Base-by-base conservation (phyloP, 495 filamentous ascomycete genomes). In the Penicillium desertorum region DNA sequence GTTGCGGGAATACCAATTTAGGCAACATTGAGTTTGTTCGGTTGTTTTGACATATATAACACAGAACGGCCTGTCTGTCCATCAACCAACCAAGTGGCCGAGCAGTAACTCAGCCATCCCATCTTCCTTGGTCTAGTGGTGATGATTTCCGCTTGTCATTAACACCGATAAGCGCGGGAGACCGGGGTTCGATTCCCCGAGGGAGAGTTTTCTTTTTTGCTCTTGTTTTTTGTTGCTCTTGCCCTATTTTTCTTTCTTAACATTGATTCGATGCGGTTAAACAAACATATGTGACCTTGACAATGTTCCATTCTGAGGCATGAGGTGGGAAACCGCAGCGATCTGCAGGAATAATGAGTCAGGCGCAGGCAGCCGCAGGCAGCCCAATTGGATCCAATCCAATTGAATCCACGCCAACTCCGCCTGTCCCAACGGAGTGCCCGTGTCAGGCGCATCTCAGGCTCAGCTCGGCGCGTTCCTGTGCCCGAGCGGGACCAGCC, bases 151-250 rank as follows among this genome's bases (percentile, higher is more conserved):
- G 74, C 75, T 78, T 79, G 75, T 78, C 76, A 75, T 65, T 60
- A 61, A 60, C 8, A 62, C 59, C 51, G 64, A 61, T 64, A 66
- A 66, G 66, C 62, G 62, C 62, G 65, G 57, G 75, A 79, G 76
- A 78, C 76, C 76, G 71, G 74, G 74, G 76, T 79, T 78, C 76
- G 76, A 79, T 79, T 79, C 76, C 76, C 76, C 71, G 76, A 71
- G 64, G 66, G 71, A 73, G 71, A 75, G 72, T 70, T 67, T 49
- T 56, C 36, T 46, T 60, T 60, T 61, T 59, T 51, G 25, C 23
- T 0, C 23, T 16, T n/a, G n/a, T 49, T 29, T 22, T 48, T 47
- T 32, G 11, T 29, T 29, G 27, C 6, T 0, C 9, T 4, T 4
- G 1, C 11, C 1, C 12, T 12, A 34, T 12, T 12, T 5, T 32